Base-by-base conservation (phyloP, 2,329 filamentous ascomycete species). In the Diaporthe ilicicola region DNA sequence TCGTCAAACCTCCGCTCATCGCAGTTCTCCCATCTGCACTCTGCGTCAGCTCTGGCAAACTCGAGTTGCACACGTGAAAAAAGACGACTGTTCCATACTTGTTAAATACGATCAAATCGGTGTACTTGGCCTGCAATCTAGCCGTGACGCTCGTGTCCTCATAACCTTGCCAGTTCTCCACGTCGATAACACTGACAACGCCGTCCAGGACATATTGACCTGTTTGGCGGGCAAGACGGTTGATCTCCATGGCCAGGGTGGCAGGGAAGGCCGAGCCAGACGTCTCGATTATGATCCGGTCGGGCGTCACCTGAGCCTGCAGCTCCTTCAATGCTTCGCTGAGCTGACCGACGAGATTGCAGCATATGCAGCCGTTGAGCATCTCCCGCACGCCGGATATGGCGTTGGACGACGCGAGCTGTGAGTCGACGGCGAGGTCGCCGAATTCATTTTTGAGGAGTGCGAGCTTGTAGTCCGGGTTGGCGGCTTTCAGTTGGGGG, bases 391-490 rank as follows among this genome's bases (percentile, higher is more conserved):
- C 95, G 69, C 94, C 95, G 0, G 94, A 92, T 75, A 99, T 94
- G 73, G 95, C 91, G 62, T 90, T 90, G 17, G 92, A 92, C 0
- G 92, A 87, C 19, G 96, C 95, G 37, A 99, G 91, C 80, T 97
- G 93, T 1, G 93, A 96, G 85, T 99, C 96, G 79, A 99, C 88
- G 44, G 94, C 95, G 51, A 99, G 84, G 80, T 98, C 95, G 79
- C 96, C 96, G 81, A 98, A 98, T 84, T 99, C 96, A 83, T 99
- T 99, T 81, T 99, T 99, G 69, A 99, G 89, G 19, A 99, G 91
- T 2, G 95, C 96, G 74, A 99, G 93, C 70, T 92, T 93, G 89
- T 99, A 98, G 74, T 79, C 74, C 1, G 90, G 88, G 80, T 91
- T 92, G 67, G 88, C 83, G n/a, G 91, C 91, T 77, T 85, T 88